Evolutionary conservation across 495 filamentous ascomycete genomes (phyloP).

Genomic region (Clavariopsis aquatica): DNA sequence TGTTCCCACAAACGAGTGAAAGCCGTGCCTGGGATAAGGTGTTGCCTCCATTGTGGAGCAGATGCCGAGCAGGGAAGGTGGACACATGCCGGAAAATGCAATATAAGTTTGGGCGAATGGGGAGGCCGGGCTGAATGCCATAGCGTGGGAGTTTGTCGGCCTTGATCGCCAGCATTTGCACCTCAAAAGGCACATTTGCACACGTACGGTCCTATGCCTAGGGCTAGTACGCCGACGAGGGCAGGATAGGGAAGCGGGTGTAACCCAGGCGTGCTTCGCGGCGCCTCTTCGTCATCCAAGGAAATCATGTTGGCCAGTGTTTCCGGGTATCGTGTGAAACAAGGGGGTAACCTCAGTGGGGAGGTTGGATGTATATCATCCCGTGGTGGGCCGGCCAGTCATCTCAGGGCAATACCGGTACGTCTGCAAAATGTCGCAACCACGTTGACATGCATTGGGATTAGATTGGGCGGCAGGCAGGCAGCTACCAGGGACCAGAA

Average conservation of each 20-base stretch:
- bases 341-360: neutral
- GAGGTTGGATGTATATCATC: neutral
- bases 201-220: too few species aligned
- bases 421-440: neutral
- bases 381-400: neutral
- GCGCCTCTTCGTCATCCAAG: neutral
- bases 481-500: neutral
- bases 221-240: too few species aligned
- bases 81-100: conserved; percentile 7
- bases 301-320: neutral
- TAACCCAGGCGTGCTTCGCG: neutral
- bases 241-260: neutral
- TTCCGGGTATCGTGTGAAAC: conserved; percentile 7
- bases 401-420: conserved; percentile 1
- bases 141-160: neutral
- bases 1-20: neutral
- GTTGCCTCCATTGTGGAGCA: conserved; percentile 12
- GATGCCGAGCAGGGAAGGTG: conserved; percentile 14
- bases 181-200: too few species aligned
- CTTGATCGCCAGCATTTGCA: neutral
- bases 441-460: neutral
- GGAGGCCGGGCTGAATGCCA: conserved; percentile 4
- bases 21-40: conserved; percentile 7
- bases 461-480: neutral
- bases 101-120: conserved; percentile 22